Percentiles rank a stretch among this genome's conserved stretches.
These are phyloP conservation scores for Penicillium parvum DNA, from an alignment of 495 filamentous ascomycete genomes.

Conservation along the genomic window DNA sequence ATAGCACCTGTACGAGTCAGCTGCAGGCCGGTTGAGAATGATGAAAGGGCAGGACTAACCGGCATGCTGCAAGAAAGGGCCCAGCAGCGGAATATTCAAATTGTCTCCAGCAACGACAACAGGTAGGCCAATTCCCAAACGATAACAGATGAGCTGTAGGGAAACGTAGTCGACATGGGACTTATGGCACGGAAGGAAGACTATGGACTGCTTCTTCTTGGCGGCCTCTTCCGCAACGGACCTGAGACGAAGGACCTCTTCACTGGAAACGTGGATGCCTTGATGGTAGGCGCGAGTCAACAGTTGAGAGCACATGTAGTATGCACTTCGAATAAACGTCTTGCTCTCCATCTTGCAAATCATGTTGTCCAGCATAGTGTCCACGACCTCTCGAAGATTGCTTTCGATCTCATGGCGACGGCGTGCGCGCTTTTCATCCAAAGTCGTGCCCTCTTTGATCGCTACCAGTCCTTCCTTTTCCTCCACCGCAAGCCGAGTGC, in stretches of 20 bases:
- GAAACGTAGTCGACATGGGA: constrained; percentile 96
- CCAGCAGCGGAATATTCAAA: constrained; percentile 86
- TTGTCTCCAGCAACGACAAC: constrained; percentile 97
- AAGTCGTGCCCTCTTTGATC: constrained; percentile 31
- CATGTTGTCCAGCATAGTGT: constrained; percentile 86
- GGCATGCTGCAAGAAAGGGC: constrained; percentile 87
- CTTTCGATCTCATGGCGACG: constrained; percentile 58
- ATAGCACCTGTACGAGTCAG: constrained; percentile 63
- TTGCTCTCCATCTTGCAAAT: constrained; percentile 99
- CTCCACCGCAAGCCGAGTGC: constrained; percentile 66
- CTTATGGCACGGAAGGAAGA: constrained; percentile 91
- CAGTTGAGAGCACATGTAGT: constrained; percentile 84
- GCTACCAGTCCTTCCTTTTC: constrained; percentile 67
- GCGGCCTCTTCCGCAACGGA: constrained; percentile 77
- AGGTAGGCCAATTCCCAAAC: constrained; percentile 80
- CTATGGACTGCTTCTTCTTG: constrained; percentile 86
- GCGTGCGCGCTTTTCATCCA: constrained; percentile 48
- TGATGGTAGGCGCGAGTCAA: constrained; percentile 92
- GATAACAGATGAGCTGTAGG: constrained; percentile 89
- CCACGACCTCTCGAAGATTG: constrained; percentile 68
- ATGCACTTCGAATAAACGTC: constrained; percentile 83
- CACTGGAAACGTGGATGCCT: constrained; percentile 90
- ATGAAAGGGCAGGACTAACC: constrained; percentile 39
- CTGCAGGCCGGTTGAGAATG: not conserved
- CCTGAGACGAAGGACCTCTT: constrained; percentile 80